Evolutionary conservation across 306 rosid genomes (phyloP).

Genomic region (Quercus gilva): DNA sequence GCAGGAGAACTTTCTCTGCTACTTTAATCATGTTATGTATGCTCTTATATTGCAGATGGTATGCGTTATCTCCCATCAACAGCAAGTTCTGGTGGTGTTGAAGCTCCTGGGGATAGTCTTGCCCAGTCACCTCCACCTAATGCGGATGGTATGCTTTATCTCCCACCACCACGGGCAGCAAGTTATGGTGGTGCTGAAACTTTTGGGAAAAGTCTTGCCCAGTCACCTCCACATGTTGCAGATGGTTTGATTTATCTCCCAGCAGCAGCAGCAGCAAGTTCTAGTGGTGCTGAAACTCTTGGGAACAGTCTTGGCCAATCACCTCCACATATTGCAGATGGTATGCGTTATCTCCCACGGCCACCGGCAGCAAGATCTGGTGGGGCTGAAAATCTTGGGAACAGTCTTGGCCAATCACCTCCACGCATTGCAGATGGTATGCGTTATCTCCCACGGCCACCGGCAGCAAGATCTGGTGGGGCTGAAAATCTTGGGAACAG

Average conservation of each 20-base stretch:
- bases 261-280: too few species aligned
- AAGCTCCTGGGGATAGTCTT: neutral
- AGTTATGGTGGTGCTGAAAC: neutral
- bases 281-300: too few species aligned
- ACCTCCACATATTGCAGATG: neutral
- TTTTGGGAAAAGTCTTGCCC: neutral
- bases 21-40: neutral
- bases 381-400: too few species aligned
- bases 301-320: too few species aligned
- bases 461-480: too few species aligned
- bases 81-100: neutral
- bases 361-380: too few species aligned
- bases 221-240: too few species aligned
- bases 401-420: too few species aligned
- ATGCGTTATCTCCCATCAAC: neutral
- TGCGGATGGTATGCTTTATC: neutral
- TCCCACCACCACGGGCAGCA: too few species aligned
- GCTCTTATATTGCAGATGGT: slow-evolving; percentile 7
- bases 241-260: neutral
- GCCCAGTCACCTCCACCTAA: neutral
- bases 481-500: too few species aligned
- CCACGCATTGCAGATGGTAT: too few species aligned
- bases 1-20: neutral
- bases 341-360: neutral
- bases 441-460: too few species aligned